Conservation (phyloP, 148 eudicot genomes). For the Arbutus unedo region DNA sequence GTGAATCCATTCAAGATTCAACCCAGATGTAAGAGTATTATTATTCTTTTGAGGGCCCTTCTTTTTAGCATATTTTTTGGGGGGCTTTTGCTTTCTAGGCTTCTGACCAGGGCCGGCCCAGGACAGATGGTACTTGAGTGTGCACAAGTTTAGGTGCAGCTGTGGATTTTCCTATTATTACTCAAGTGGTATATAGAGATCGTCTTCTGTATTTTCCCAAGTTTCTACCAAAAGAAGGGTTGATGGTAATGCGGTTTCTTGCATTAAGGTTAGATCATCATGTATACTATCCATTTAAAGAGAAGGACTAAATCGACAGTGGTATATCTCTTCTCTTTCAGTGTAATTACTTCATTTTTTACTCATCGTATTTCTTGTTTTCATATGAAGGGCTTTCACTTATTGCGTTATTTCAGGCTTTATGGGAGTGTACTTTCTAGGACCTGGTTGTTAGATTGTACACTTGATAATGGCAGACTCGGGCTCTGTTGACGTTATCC, state of each 20-base stretch:
- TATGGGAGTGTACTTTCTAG: conserved; percentile 21
- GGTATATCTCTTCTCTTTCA: background rate
- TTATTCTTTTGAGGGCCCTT: background rate
- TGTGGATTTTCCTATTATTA: background rate
- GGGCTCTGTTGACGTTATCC: conserved; percentile 52
- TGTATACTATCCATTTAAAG: background rate
- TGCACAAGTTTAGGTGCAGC: background rate
- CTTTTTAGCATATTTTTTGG: background rate
- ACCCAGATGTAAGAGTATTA: background rate
- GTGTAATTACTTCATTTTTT: background rate
- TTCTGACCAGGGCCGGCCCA: background rate
- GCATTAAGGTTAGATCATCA: background rate
- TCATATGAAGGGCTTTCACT: background rate
- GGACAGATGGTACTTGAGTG: background rate
- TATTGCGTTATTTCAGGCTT: conserved; percentile 27
- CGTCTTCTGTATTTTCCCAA: background rate
- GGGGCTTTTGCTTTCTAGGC: background rate
- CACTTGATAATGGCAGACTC: conserved; percentile 53
- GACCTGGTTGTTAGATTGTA: conserved; percentile 20
- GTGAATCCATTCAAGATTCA: background rate
- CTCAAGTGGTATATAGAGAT: background rate
- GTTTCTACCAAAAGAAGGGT: background rate
- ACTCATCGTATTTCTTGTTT: background rate
- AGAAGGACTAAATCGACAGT: background rate
- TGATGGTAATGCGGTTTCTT: background rate